A percentile compares a stretch with the other conserved stretches of the same genome.
These are phyloP conservation scores for Quercus engelmannii DNA, from an alignment of 306 rosid species.

Conservation along the genomic window DNA sequence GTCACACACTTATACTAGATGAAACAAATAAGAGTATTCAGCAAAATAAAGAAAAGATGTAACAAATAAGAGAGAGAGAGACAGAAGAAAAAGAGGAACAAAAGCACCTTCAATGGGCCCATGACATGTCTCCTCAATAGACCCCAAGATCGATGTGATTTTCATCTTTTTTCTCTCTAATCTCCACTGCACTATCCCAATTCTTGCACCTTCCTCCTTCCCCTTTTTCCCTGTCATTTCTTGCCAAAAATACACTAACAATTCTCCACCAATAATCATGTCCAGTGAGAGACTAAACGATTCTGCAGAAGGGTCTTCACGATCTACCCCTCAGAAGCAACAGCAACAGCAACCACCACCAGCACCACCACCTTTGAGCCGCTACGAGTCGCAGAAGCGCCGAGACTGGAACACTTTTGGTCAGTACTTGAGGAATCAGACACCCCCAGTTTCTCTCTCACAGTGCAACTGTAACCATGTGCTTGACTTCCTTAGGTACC, in stretches of 20 bases:
- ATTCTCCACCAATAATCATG: slow-evolving; percentile 37
- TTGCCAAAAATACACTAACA: slow-evolving; percentile 17
- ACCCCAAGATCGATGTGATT: slow-evolving; percentile 59
- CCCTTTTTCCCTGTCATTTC: slow-evolving; percentile 11
- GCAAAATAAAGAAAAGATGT: slow-evolving; percentile 11
- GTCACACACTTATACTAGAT: not conserved
- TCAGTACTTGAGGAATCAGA: slow-evolving; percentile 67
- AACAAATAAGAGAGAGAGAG: not conserved
- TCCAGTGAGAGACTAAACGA: slow-evolving; percentile 40
- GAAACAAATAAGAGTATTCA: not conserved
- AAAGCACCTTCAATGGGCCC: slow-evolving; percentile 73
- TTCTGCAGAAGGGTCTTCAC: slow-evolving; percentile 42
- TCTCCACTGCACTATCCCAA: slow-evolving; percentile 53
- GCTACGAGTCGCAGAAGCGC: slow-evolving; percentile 81
- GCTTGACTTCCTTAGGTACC: slow-evolving; percentile 78
- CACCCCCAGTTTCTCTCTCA: slow-evolving; percentile 60
- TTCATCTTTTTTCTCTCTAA: slow-evolving; percentile 43
- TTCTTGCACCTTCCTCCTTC: slow-evolving; percentile 23
- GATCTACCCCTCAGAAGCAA: slow-evolving; percentile 22
- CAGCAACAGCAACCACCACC: slow-evolving; percentile 19
- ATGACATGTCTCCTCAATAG: slow-evolving; percentile 70
- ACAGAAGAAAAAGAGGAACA: slow-evolving; percentile 32
- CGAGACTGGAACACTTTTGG: slow-evolving; percentile 96
- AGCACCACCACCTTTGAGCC: slow-evolving; percentile 50
- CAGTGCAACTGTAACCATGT: slow-evolving; percentile 84